phyloP scores from a whole-genome alignment of 2,329 filamentous ascomycete genomes.

The Trichoderma polysporum region DNA sequence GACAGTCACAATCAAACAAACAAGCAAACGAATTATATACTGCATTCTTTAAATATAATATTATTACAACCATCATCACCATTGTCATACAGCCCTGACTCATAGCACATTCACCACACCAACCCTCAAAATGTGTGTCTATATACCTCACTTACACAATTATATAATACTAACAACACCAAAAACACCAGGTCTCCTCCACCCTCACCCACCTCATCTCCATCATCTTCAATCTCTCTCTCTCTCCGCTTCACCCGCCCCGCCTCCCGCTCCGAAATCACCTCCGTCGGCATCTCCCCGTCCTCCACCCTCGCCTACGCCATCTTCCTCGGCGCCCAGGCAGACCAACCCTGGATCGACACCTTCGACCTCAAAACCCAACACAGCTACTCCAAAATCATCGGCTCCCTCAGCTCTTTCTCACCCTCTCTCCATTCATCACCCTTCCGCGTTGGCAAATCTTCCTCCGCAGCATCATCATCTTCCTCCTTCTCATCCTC shows the following conservation, averaged over 20 bases:
- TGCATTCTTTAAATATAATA: no score
- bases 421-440: not conserved
- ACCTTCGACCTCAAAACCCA: slow-evolving; percentile 33
- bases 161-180: no score
- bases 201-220: slow-evolving; percentile 12
- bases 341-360: slow-evolving; percentile 38
- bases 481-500: not conserved
- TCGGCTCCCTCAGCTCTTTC: slow-evolving; percentile 35
- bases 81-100: not conserved
- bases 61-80: not conserved
- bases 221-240: slow-evolving; percentile 3
- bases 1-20: not conserved
- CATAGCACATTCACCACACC: not conserved
- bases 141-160: not conserved
- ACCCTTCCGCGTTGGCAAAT: not conserved
- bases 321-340: slow-evolving; percentile 32
- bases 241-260: slow-evolving; percentile 32
- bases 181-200: not conserved
- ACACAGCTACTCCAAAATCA: slow-evolving; percentile 32
- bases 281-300: slow-evolving; percentile 33
- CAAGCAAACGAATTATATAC: no score
- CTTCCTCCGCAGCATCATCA: not conserved
- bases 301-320: slow-evolving; percentile 31
- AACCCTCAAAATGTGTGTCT: slow-evolving; percentile 1
- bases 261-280: slow-evolving; percentile 35